Conservation (phyloP, 495 filamentous ascomycete species). For the Cetradonia linearis region DNA sequence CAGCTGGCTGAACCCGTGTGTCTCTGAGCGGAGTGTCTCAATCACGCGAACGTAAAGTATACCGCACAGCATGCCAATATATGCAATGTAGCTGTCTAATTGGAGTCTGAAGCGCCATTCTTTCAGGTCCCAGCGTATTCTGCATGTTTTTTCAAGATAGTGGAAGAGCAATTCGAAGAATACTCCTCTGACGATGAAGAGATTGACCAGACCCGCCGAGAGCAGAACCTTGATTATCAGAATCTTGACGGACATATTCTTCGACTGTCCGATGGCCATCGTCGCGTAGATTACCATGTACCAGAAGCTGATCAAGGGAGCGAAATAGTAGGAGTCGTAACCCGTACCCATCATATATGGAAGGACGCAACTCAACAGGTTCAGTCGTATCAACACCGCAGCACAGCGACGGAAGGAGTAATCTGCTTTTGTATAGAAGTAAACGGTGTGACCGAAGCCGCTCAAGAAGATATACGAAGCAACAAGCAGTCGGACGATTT, state of each 20-base stretch:
- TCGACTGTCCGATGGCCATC: constrained; percentile 31
- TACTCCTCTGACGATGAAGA: constrained; percentile 35
- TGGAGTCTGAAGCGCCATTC: constrained; percentile 39
- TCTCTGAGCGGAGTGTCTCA: constrained; percentile 15
- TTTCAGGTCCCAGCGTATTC: constrained; percentile 35
- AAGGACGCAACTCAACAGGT: constrained; percentile 43
- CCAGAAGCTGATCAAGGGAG: constrained; percentile 50
- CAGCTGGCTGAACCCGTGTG: neutral
- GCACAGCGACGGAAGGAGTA: constrained; percentile 43
- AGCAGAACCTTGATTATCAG: constrained; percentile 40
- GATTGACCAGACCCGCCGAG: constrained; percentile 35
- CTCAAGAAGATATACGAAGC: constrained; percentile 53
- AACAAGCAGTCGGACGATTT: constrained; percentile 44
- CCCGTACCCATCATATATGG: constrained; percentile 48
- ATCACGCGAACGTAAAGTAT: constrained; percentile 29
- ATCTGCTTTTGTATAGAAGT: constrained; percentile 43
- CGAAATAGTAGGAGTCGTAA: constrained; percentile 52
- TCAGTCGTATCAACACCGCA: constrained; percentile 43
- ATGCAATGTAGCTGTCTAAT: constrained; percentile 43
- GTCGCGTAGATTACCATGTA: constrained; percentile 46
- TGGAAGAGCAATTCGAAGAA: constrained; percentile 36
- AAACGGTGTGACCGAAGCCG: constrained; percentile 49
- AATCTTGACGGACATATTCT: constrained; percentile 36
- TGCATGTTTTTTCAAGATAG: constrained; percentile 29
- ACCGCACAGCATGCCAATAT: constrained; percentile 42